Conservation (phyloP, 1,139 yeast species). For the Geotrichum histeridarum region DNA sequence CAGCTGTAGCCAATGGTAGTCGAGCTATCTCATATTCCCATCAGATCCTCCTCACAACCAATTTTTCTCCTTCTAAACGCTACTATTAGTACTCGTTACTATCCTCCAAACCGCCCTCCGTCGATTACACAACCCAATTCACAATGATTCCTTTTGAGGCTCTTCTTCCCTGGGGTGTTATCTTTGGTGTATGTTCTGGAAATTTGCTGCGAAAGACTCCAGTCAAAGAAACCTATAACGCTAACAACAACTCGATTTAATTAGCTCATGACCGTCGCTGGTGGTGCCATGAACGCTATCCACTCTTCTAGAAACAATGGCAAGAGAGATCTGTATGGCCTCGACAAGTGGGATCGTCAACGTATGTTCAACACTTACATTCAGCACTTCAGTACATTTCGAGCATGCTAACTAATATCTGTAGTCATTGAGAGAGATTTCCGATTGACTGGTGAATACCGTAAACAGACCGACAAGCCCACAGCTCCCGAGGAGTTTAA, state of each 20-base stretch:
- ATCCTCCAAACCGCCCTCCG: not conserved
- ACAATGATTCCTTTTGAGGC: constrained; percentile 70
- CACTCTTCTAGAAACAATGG: constrained; percentile 49
- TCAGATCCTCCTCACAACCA: constrained; percentile 7
- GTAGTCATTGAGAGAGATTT: constrained; percentile 65
- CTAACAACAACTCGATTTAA: not conserved
- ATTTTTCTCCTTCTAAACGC: not conserved
- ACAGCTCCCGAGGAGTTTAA: constrained; percentile 71
- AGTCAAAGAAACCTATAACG: not conserved
- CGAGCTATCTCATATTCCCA: constrained; percentile 8
- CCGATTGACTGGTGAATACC: constrained; percentile 64
- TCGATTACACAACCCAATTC: not conserved
- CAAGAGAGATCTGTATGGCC: constrained; percentile 52
- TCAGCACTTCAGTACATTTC: not conserved
- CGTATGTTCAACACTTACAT: constrained; percentile 27
- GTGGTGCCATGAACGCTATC: constrained; percentile 47
- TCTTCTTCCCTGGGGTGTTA: constrained; percentile 59
- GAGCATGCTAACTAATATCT: not conserved
- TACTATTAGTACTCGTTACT: not conserved
- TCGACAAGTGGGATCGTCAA: constrained; percentile 56
- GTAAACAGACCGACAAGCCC: constrained; percentile 66
- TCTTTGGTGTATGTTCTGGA: constrained; percentile 45
- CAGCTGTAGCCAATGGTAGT: constrained; percentile 6
- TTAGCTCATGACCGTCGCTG: constrained; percentile 48
- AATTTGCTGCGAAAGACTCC: not conserved